Percentiles rank a stretch among this genome's conserved stretches.
phyloP scores from a whole-genome alignment of 2,329 filamentous ascomycete genomes.

The Aspergillus melleus region DNA sequence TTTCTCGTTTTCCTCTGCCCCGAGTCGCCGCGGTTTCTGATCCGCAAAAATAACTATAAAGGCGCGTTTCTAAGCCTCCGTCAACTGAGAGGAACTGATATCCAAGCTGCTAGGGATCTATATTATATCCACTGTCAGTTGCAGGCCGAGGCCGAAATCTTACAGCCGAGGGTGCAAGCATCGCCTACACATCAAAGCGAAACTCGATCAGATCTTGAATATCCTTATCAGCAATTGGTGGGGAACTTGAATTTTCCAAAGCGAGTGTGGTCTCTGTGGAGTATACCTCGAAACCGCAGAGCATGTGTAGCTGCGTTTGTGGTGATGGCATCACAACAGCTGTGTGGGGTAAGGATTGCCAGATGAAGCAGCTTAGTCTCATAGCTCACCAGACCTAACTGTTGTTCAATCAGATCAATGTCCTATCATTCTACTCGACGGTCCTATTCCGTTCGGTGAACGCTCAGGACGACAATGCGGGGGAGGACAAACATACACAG shows the following conservation, averaged over 20 bases:
- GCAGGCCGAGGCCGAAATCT: constrained; percentile 27
- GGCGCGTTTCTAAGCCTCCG: constrained; percentile 36
- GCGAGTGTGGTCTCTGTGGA: constrained; percentile 22
- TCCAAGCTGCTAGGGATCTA: constrained; percentile 38
- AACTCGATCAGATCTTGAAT: too few species aligned
- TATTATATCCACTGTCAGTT: constrained; percentile 37
- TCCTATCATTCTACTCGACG: constrained; percentile 32
- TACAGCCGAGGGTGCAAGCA: too few species aligned
- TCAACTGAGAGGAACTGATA: constrained; percentile 33
- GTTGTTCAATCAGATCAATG: too few species aligned
- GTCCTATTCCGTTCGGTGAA: constrained; percentile 19
- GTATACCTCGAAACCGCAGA: constrained; percentile 22
- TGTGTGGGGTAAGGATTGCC: constrained; percentile 25
- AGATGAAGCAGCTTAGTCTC: too few species aligned
- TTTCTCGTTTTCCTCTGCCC: constrained; percentile 49
- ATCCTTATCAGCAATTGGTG: constrained; percentile 12
- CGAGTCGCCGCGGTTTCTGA: constrained; percentile 42
- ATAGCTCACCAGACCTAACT: too few species aligned
- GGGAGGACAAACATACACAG: too few species aligned
- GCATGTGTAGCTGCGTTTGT: constrained; percentile 27
- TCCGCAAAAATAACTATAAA: constrained; percentile 29
- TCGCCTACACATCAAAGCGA: too few species aligned
- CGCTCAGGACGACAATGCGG: too few species aligned
- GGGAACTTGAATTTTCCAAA: constrained; percentile 15
- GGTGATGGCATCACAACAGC: constrained; percentile 32